Percentiles rank a stretch among this genome's conserved stretches.
Evolutionary conservation across 1,284 basidiomycete genomes (phyloP).

Genomic region (Fomitiporia mediterranea): DNA sequence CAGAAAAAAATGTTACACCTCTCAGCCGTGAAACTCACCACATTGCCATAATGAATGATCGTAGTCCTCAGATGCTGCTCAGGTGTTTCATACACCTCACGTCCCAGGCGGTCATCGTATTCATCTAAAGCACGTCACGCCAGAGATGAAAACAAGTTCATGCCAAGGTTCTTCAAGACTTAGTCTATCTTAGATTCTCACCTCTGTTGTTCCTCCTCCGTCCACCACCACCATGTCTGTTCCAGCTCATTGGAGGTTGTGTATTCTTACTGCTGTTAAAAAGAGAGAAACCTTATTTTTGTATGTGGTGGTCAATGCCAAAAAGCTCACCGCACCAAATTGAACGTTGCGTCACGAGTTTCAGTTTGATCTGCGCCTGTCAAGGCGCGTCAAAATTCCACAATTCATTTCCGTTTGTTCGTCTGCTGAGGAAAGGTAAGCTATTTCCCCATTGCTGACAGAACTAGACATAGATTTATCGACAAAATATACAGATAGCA

Average conservation of each 20-base stretch:
- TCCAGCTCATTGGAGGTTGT: slow-evolving; percentile 40
- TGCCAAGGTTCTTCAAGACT: not conserved
- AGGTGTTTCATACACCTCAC: slow-evolving; percentile 61
- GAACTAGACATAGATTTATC: not conserved
- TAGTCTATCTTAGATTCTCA: slow-evolving; percentile 29
- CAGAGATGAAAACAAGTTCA: slow-evolving; percentile 5
- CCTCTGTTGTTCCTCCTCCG: slow-evolving; percentile 43
- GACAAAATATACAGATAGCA: not conserved
- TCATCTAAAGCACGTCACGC: slow-evolving; percentile 47
- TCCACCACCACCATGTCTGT: slow-evolving; percentile 38
- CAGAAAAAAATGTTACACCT: not conserved
- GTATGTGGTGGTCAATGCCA: slow-evolving; percentile 13
- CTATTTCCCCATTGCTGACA: not conserved
- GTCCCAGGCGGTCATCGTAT: slow-evolving; percentile 54
- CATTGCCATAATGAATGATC: slow-evolving; percentile 77
- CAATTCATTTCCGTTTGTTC: no score
- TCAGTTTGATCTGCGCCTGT: not conserved
- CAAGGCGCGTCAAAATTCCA: no score
- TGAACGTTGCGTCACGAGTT: not conserved
- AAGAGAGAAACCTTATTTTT: not conserved
- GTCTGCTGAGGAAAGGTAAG: not conserved
- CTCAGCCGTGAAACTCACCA: slow-evolving; percentile 49
- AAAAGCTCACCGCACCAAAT: slow-evolving; percentile 14
- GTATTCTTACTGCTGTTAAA: not conserved
- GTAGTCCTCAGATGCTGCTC: slow-evolving; percentile 66